Base-by-base conservation (phyloP, 1,284 basidiomycete species). In the Bondarzewia mesenterica region DNA sequence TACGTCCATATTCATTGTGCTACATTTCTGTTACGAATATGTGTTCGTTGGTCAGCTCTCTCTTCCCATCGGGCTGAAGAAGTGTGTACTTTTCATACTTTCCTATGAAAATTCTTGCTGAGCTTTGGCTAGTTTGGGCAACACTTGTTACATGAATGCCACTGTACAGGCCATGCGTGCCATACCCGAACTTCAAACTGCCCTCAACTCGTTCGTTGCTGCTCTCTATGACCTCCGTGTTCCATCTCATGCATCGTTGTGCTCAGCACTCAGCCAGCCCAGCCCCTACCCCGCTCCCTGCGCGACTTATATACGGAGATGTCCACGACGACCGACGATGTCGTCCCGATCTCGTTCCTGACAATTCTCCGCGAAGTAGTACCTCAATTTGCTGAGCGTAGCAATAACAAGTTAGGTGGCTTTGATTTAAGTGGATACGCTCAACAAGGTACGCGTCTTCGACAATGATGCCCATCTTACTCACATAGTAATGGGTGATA, bases 81-180 rank as follows among this genome's bases (percentile, higher is more conserved):
- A 88, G 55, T 56, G n/a, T n/a, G n/a, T 20, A 36, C 78, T 75
- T 60, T 49, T 67, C 62, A 50, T 5, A 48, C 57, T 18, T 20
- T 43, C 7, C 25, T 40, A n/a, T 14, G 3, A 62, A 59, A 7
- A 53, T 63, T 5, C 51, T 45, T 15, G 32, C 60, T 21, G 43
- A 20, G 36, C 18, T 50, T 82, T 79, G 5, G 7, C 7, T 36
- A 56, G 55, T 58, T 69, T 90, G 40, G 92, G 92, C 36, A 94
- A 94, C 62, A 94, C 91, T 0, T 94, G 92, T 60, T 98, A 98
- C 67, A 90, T 98, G 82, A 98, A 97, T 62, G 85, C 95, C 5
- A 93, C 91, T 0, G 72, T 99, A 2, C 95, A 99, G 69, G 87
- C 91, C 14, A 75, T 99, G 54, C 85, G 92, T 16, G 82, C 87